phyloP scores from a whole-genome alignment of 2,329 filamentous ascomycete species.

The Fusarium citri region DNA sequence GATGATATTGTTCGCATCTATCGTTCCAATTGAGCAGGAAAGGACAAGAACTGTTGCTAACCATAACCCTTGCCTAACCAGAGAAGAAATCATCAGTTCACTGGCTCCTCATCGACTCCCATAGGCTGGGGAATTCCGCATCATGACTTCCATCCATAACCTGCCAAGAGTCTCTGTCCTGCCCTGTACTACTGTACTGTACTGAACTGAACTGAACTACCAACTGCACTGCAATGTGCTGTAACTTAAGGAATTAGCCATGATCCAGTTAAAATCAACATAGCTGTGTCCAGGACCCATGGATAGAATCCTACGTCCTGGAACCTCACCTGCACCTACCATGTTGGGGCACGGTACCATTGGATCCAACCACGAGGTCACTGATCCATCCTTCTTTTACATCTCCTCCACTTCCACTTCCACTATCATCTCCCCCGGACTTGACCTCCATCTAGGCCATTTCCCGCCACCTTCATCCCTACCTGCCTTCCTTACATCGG shows the following conservation, averaged over 20 bases:
- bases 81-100: constrained; percentile 10
- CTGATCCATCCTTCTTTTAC: constrained; percentile 19
- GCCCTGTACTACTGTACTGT: background rate
- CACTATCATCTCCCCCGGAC: constrained; percentile 33
- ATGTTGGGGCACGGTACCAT: constrained; percentile 31
- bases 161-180: background rate
- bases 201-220: background rate
- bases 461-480: constrained; percentile 39
- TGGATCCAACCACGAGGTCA: constrained; percentile 36
- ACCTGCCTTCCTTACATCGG: constrained; percentile 16
- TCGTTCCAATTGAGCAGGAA: background rate
- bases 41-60: background rate
- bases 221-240: background rate
- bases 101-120: background rate
- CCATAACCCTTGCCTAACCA: background rate
- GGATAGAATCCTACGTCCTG: constrained; percentile 14
- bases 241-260: background rate
- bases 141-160: constrained; percentile 27
- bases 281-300: constrained; percentile 6
- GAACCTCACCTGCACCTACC: constrained; percentile 30
- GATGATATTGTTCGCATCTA: background rate
- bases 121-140: constrained; percentile 1
- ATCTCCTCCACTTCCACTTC: constrained; percentile 21
- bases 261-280: background rate
- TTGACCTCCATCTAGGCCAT: constrained; percentile 31